These are phyloP conservation scores for Ostreobium quekettii DNA, from an alignment of 139 green algal species.

Conservation along the genomic window DNA sequence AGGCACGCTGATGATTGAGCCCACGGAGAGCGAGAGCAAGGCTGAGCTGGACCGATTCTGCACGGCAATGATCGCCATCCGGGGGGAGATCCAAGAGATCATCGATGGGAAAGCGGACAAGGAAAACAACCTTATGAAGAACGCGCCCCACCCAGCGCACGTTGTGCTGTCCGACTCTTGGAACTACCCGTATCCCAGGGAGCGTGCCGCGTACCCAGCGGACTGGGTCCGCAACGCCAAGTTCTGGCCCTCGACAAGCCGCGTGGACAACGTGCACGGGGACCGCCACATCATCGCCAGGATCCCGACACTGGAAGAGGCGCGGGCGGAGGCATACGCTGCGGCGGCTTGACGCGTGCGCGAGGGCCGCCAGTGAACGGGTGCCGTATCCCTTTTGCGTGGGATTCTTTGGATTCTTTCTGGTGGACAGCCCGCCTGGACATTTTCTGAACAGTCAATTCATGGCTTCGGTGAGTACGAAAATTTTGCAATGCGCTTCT, in stretches of 20 bases:
- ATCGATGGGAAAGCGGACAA: constrained; percentile 55
- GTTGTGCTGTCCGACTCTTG: constrained; percentile 75
- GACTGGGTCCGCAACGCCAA: constrained; percentile 83
- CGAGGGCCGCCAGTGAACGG: too few species aligned
- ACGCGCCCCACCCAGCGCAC: constrained; percentile 78
- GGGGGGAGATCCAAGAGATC: constrained; percentile 80
- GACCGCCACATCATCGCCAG: constrained; percentile 75
- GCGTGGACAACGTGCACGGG: constrained; percentile 97
- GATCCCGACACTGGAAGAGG: too few species aligned
- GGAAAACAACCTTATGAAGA: constrained; percentile 89
- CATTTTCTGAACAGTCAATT: too few species aligned
- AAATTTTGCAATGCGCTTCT: too few species aligned
- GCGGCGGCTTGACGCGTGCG: too few species aligned
- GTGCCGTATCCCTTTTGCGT: too few species aligned
- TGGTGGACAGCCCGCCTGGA: too few species aligned
- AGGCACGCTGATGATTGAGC: constrained; percentile 99
- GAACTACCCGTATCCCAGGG: constrained; percentile 83
- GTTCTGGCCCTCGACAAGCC: constrained; percentile 91
- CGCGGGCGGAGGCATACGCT: too few species aligned
- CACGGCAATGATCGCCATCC: constrained; percentile 94
- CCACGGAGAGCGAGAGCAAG: constrained; percentile 76
- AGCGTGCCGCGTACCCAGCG: constrained; percentile 87
- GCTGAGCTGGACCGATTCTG: constrained; percentile 81
- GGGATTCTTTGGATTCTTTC: too few species aligned
- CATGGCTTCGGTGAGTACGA: too few species aligned